Conservation (phyloP, 441 rosid species). For the Brassica hybrid region DNA sequence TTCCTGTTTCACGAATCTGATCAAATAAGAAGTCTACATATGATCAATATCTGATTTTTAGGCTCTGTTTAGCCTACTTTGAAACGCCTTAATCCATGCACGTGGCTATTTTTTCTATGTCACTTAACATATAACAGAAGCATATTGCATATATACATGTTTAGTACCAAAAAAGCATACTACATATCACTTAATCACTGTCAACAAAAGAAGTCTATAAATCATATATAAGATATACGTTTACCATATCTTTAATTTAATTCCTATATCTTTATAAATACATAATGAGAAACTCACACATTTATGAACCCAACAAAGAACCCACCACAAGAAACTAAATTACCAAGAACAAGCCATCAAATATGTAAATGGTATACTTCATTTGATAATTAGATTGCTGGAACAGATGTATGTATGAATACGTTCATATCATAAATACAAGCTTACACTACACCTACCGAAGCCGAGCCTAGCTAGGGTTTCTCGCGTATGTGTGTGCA, state of each 20-base stretch:
- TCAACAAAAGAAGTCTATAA: no score
- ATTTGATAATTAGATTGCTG: background rate
- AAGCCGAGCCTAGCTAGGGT: slow-evolving; percentile 13
- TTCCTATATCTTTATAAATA: background rate
- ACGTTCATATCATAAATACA: background rate
- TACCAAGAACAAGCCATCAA: slow-evolving; percentile 1
- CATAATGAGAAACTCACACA: background rate
- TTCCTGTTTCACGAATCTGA: background rate
- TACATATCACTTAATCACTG: background rate
- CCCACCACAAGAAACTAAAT: background rate
- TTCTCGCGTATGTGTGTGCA: background rate
- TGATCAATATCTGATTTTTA: background rate
- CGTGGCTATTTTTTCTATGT: no score
- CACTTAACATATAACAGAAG: no score
- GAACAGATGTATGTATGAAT: background rate
- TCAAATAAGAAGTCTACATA: slow-evolving; percentile 4
- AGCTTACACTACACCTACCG: background rate
- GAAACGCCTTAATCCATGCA: no score
- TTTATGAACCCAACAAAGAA: slow-evolving; percentile 1
- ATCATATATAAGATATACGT: background rate
- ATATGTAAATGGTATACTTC: background rate
- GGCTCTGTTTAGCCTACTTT: background rate
- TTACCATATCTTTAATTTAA: background rate
- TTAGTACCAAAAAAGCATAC: no score
- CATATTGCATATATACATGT: no score